Percentiles rank a stretch among this genome's conserved stretches.
These are phyloP conservation scores for Viridothelium virens DNA, from an alignment of 495 filamentous ascomycete species.

Conservation along the genomic window DNA sequence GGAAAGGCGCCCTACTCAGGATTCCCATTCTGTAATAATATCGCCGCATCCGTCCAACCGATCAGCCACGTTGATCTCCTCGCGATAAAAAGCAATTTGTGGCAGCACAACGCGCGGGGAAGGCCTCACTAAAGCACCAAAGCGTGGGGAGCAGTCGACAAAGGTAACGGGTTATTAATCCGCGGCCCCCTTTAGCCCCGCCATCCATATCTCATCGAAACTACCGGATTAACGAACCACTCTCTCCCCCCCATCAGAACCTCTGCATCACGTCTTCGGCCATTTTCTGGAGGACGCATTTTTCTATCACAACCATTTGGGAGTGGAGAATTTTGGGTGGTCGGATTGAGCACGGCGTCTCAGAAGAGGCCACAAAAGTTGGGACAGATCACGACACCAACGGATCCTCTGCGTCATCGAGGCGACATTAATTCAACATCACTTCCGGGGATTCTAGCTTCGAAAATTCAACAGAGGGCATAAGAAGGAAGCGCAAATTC, in stretches of 20 bases:
- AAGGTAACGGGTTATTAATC: conserved; percentile 3
- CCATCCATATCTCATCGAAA: neutral
- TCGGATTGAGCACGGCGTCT: neutral
- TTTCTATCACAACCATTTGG: neutral
- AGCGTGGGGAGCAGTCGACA: conserved; percentile 7
- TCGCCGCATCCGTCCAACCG: neutral
- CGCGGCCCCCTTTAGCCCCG: neutral
- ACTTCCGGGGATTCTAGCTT: neutral
- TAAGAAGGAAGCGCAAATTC: neutral
- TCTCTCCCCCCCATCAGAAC: neutral
- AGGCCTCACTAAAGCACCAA: neutral
- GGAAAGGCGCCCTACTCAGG: too few relatives aligned
- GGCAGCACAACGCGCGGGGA: neutral
- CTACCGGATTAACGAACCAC: neutral
- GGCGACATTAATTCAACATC: neutral
- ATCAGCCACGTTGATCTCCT: neutral
- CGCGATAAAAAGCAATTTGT: neutral
- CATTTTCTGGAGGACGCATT: neutral
- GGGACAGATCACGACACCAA: conserved; percentile 6
- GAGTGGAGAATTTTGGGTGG: neutral
- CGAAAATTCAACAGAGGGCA: neutral
- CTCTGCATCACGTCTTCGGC: neutral
- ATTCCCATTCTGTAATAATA: neutral
- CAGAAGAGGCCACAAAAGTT: neutral
- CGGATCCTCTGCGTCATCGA: neutral